Evolutionary conservation across 257 asterid genomes (phyloP).

Genomic region (Solanum dulcamara): DNA sequence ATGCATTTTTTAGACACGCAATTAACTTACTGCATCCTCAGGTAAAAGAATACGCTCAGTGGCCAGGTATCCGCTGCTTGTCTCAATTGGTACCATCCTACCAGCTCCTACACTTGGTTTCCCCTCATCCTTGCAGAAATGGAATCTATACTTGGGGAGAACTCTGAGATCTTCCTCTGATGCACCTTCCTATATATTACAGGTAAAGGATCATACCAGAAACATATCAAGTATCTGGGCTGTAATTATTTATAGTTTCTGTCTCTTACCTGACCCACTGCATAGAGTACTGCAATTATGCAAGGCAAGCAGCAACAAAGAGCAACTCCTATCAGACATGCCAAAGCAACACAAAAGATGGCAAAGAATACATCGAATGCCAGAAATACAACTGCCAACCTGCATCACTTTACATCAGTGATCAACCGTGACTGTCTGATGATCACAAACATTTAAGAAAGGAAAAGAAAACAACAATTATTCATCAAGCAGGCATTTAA

Average conservation of each 20-base stretch:
- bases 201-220: neutral
- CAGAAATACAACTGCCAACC: conserved; percentile 95
- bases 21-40: conserved; percentile 83
- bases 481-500: neutral
- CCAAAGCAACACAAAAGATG: conserved; percentile 84
- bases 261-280: conserved; percentile 80
- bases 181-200: conserved; percentile 75
- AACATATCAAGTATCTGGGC: neutral
- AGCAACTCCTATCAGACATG: conserved; percentile 88
- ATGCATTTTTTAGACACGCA: neutral
- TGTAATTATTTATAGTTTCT: neutral
- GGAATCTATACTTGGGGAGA: conserved; percentile 76
- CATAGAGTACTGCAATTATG: conserved; percentile 92
- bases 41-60: conserved; percentile 62
- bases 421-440: neutral
- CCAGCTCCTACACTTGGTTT: conserved; percentile 49
- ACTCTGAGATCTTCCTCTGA: conserved; percentile 81
- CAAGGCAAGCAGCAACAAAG: conserved; percentile 99
- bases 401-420: conserved; percentile 39
- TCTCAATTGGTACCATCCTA: conserved; percentile 67
- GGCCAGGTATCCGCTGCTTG: conserved; percentile 49
- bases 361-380: conserved; percentile 98
- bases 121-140: conserved; percentile 48
- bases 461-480: neutral
- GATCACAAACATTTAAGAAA: neutral